Percentiles rank a stretch among this genome's conserved stretches.
phyloP scores from a whole-genome alignment of 225 moss, liverwort and hornwort species.

The Takakia lepidozioides region DNA sequence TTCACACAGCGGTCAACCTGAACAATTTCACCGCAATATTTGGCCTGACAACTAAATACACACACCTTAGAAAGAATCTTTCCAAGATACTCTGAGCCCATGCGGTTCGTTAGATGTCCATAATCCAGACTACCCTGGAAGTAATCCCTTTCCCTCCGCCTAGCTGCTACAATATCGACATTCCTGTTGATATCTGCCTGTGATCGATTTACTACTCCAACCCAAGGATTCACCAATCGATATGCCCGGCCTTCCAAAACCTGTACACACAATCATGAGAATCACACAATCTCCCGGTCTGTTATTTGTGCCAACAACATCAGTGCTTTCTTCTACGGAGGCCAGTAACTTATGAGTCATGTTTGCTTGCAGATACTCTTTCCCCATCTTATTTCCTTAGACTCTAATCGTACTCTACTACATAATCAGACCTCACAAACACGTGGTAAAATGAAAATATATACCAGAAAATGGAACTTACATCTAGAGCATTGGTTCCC shows the following conservation, averaged over 20 bases:
- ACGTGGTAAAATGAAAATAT: too few species aligned
- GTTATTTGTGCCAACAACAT: too few species aligned
- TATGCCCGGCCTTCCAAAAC: constrained; percentile 80
- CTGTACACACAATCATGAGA: constrained; percentile 9
- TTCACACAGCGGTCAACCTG: not conserved
- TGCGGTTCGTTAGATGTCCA: constrained; percentile 51
- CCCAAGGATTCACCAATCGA: constrained; percentile 58
- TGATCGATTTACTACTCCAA: constrained; percentile 86
- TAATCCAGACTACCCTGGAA: constrained; percentile 69
- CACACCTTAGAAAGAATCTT: constrained; percentile 77
- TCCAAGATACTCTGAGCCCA: constrained; percentile 88
- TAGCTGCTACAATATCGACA: constrained; percentile 72
- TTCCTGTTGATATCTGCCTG: constrained; percentile 86
- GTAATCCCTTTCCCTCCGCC: constrained; percentile 72
- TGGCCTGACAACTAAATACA: not conserved
- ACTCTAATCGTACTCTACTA: too few species aligned
- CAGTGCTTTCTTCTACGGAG: too few species aligned
- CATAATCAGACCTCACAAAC: too few species aligned
- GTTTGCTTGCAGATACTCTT: too few species aligned
- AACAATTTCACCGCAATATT: too few species aligned
- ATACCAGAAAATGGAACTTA: constrained; percentile 15
- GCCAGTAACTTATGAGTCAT: too few species aligned
- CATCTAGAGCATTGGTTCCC: constrained; percentile 84
- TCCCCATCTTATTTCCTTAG: too few species aligned
- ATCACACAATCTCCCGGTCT: too few species aligned